These are phyloP conservation scores for Lomentospora prolificans DNA, from an alignment of 2,329 filamentous ascomycete genomes.

Conservation along the genomic window DNA sequence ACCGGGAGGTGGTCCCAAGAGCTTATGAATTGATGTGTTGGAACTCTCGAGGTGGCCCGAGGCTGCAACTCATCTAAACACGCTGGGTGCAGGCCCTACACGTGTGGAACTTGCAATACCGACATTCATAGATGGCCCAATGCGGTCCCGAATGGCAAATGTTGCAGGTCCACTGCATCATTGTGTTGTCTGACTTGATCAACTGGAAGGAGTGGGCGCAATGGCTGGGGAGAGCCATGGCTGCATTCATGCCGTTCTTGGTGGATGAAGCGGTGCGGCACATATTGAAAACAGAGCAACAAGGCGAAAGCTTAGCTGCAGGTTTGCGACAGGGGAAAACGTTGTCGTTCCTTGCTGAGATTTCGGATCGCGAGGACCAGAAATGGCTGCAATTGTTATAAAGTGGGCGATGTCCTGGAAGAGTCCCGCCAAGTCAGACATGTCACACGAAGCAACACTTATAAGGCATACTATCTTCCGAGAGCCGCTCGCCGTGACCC, in stretches of 20 bases:
- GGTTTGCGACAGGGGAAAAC: background rate
- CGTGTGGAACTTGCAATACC: slow-evolving; percentile 57
- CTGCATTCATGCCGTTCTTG: slow-evolving; percentile 12
- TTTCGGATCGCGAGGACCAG: background rate
- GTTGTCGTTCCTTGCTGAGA: background rate
- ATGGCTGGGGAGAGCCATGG: slow-evolving; percentile 43
- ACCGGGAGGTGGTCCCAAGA: background rate
- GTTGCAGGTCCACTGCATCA: slow-evolving; percentile 57
- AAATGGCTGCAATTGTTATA: background rate
- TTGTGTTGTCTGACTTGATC: slow-evolving; percentile 56
- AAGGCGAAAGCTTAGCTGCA: background rate
- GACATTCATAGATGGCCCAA: slow-evolving; percentile 61
- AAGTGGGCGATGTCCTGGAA: background rate
- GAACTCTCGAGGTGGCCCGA: background rate
- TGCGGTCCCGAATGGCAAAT: slow-evolving; percentile 55
- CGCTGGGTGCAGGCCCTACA: slow-evolving; percentile 47
- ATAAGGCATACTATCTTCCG: background rate
- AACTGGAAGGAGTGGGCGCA: slow-evolving; percentile 56
- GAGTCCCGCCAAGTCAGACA: background rate
- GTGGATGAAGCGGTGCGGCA: background rate
- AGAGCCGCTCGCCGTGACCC: too few relatives aligned
- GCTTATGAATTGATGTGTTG: slow-evolving; percentile 1
- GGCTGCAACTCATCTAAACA: background rate
- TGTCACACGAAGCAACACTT: background rate
- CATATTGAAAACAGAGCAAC: background rate